A percentile compares a stretch with the other conserved stretches of the same genome.
phyloP scores from a whole-genome alignment of 2,329 filamentous ascomycete genomes.

The Hypoxylon sp. region DNA sequence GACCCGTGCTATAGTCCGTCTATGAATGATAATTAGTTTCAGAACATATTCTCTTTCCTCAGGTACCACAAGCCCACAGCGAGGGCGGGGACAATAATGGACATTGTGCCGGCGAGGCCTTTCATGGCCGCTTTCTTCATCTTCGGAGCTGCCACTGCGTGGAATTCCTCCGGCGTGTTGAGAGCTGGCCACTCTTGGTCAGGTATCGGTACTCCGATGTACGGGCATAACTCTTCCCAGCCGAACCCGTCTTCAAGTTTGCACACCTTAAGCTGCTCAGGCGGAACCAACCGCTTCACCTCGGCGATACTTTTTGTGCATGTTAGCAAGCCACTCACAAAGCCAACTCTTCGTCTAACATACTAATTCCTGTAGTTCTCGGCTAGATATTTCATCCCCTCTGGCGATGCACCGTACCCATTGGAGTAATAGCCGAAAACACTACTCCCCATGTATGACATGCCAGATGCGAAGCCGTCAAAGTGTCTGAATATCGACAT shows the following conservation, averaged over 20 bases:
- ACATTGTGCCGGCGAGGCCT: slow-evolving; percentile 39
- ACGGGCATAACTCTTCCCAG: slow-evolving; percentile 50
- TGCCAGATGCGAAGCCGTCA: slow-evolving; percentile 38
- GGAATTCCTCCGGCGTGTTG: slow-evolving; percentile 49
- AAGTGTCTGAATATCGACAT: slow-evolving; percentile 50
- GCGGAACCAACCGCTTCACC: slow-evolving; percentile 50
- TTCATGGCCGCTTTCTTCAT: slow-evolving; percentile 52
- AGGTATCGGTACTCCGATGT: slow-evolving; percentile 47
- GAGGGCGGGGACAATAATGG: slow-evolving; percentile 40
- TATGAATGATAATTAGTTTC: slow-evolving; percentile 10
- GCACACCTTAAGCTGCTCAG: slow-evolving; percentile 48
- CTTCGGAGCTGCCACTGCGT: slow-evolving; percentile 41
- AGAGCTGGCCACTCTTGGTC: slow-evolving; percentile 47
- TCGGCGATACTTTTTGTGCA: slow-evolving; percentile 47
- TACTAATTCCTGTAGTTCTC: slow-evolving; percentile 51
- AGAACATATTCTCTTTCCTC: slow-evolving; percentile 31
- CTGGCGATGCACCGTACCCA: slow-evolving; percentile 38
- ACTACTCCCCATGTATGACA: slow-evolving; percentile 19
- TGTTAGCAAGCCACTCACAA: slow-evolving; percentile 10
- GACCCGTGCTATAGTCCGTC: not conserved
- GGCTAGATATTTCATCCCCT: slow-evolving; percentile 41
- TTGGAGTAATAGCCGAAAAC: slow-evolving; percentile 39
- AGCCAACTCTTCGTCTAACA: slow-evolving; percentile 6
- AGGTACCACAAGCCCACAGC: slow-evolving; percentile 46
- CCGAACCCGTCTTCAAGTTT: slow-evolving; percentile 52